Percentiles rank a stretch among this genome's conserved stretches.
Evolutionary conservation across 2,329 filamentous ascomycete species (phyloP).

Genomic region (Albophoma yamanashiensis): DNA sequence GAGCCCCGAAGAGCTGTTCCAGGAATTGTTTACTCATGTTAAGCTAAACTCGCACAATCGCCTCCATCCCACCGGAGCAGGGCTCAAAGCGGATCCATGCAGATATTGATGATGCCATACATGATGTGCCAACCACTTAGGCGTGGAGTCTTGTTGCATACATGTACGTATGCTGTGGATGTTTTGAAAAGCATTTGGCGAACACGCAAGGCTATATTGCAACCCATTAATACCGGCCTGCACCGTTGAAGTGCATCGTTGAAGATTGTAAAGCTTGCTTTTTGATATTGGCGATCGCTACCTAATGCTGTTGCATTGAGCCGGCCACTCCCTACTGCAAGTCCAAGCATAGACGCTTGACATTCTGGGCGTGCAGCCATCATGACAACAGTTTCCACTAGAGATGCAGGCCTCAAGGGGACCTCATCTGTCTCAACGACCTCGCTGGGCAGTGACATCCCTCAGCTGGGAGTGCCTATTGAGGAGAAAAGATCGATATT

Average conservation of each 20-base stretch:
- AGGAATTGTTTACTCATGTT: background rate
- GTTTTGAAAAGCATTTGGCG: background rate
- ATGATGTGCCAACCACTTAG: background rate
- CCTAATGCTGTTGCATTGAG: background rate
- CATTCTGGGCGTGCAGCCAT: background rate
- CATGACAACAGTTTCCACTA: slow-evolving; percentile 6
- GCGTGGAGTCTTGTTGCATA: background rate
- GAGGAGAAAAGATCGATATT: slow-evolving; percentile 21
- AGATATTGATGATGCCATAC: background rate
- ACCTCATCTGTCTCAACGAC: slow-evolving; percentile 3
- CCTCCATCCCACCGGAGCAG: background rate
- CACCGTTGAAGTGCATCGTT: background rate
- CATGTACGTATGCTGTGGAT: background rate
- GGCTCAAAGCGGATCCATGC: background rate
- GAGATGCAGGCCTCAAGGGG: background rate
- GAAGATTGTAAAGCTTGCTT: background rate
- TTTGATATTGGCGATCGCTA: background rate
- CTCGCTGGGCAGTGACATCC: slow-evolving; percentile 6
- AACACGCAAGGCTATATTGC: background rate
- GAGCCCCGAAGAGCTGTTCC: background rate
- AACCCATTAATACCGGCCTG: background rate
- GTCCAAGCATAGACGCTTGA: background rate
- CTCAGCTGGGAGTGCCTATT: slow-evolving; percentile 17
- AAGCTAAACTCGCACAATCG: background rate
- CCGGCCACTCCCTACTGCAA: background rate